Base-by-base conservation (phyloP, 805 yeast species). In the Candida sphagnicola region DNA sequence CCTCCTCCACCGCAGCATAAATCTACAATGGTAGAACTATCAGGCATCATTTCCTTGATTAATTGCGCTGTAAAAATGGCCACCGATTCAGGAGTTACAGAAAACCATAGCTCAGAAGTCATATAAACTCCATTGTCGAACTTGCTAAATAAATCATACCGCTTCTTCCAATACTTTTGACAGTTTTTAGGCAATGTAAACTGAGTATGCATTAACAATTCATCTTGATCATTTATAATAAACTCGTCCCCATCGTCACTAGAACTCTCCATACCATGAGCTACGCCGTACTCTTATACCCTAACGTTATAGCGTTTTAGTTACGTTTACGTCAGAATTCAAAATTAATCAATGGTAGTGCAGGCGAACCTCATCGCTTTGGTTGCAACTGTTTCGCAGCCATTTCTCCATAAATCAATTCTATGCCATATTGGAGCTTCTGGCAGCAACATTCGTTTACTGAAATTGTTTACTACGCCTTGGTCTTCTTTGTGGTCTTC, bases 1-100 rank as follows among this genome's bases (percentile, higher is more conserved):
- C 95, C 95, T 1, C 95, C 96, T 1, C 89, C 95, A 0, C 96
- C 96, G 46, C 91, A 80, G 49, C 86, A 85, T 2, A 85, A 71
- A 51, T 88, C 96, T 11, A 83, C 55, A 0, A 80, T 61, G 3
- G 62, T 67, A 4, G 45, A 46, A 2, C 77, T 71, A 0, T 70
- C 52, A 0, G 81, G 86, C 16, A 77, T 54, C 41, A 81, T 70
- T 12, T 73, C 69, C 36, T 64, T 57, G 13, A 81, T 59, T 40
- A 77, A 71, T 38, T 72, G 67, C 0, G 89, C 83, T 0, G 74
- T 59, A 48, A 77, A 78, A 4, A 63, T 59, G 1, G 96, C 93
- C 1, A 85, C 63, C 1, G 57, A 50, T 51, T 90, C 97, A 0
- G 95, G 90, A 0, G 98, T 90, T 4, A 88, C 95, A 40, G 91